Percentiles rank a stretch among this genome's conserved stretches.
Evolutionary conservation across 169 alveolate genomes (phyloP).

Genomic region (Eimeria necatrix): DNA sequence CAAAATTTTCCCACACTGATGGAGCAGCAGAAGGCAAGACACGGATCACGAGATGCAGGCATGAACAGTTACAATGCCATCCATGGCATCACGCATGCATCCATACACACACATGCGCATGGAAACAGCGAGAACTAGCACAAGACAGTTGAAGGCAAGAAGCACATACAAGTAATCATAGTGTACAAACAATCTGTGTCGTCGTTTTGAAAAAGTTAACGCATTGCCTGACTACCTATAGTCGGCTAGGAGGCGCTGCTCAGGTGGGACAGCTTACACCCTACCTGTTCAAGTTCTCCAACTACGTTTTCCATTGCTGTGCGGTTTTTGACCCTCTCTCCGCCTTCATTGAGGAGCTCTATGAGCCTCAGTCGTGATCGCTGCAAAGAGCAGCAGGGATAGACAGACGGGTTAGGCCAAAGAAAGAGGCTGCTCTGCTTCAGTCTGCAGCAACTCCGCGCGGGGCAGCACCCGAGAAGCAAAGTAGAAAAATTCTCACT

Average conservation of each 20-base stretch:
- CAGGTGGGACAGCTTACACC: not conserved
- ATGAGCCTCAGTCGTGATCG: conserved; percentile 32
- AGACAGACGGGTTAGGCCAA: not conserved
- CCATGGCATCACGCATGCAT: not conserved
- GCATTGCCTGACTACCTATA: too few species aligned
- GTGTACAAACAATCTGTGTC: too few species aligned
- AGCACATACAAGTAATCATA: too few species aligned
- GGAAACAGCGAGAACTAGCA: not conserved
- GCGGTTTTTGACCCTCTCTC: not conserved
- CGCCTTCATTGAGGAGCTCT: conserved; percentile 28
- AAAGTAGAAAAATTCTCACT: not conserved
- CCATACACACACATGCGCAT: not conserved
- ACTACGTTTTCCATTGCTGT: conserved; percentile 59
- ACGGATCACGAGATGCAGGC: not conserved
- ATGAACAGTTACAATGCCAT: not conserved
- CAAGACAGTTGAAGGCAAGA: too few species aligned
- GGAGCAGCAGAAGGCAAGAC: not conserved
- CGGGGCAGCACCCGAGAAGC: not conserved
- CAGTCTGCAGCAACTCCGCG: too few species aligned
- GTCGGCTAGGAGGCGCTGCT: not conserved
- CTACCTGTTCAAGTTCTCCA: conserved; percentile 52
- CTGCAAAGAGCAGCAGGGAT: not conserved
- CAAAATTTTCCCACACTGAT: conserved; percentile 44
- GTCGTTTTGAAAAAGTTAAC: too few species aligned
- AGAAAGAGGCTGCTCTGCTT: not conserved